Evolutionary conservation across 2,329 filamentous ascomycete genomes (phyloP).

Genomic region (Fusarium dlaminii): DNA sequence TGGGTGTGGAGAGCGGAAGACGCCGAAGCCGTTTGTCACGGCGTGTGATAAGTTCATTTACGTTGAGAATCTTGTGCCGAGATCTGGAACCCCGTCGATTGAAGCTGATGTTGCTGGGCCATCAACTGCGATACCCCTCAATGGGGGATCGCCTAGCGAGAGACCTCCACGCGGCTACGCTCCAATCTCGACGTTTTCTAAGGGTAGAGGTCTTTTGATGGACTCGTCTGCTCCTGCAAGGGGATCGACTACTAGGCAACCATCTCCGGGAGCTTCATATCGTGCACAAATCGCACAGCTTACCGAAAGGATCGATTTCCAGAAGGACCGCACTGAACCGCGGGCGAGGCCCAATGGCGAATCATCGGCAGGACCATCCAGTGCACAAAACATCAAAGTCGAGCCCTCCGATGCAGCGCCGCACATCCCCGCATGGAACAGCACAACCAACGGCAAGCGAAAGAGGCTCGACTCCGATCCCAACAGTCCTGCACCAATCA

Average conservation of each 20-base stretch:
- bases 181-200: accelerated
- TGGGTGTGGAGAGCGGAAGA: conserved; percentile 47
- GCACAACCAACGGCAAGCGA: neutral
- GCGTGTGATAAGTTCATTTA: conserved; percentile 50
- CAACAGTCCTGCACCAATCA: neutral
- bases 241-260: accelerated
- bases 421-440: neutral
- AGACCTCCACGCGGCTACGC: neutral
- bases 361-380: accelerated
- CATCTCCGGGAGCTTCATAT: neutral
- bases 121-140: neutral
- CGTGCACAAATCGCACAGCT: accelerated
- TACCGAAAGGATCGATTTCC: neutral
- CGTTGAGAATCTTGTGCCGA: conserved; percentile 32
- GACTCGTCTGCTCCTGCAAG: neutral
- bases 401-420: neutral
- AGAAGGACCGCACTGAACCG: accelerated
- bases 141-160: accelerated
- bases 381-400: neutral
- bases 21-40: conserved; percentile 45
- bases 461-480: neutral
- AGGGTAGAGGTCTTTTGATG: accelerated
- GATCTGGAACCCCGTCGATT: neutral
- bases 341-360: accelerated
- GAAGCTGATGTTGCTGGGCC: neutral